Conservation (phyloP, 2,329 filamentous ascomycete genomes). For the Cladobotryum protrusum region DNA sequence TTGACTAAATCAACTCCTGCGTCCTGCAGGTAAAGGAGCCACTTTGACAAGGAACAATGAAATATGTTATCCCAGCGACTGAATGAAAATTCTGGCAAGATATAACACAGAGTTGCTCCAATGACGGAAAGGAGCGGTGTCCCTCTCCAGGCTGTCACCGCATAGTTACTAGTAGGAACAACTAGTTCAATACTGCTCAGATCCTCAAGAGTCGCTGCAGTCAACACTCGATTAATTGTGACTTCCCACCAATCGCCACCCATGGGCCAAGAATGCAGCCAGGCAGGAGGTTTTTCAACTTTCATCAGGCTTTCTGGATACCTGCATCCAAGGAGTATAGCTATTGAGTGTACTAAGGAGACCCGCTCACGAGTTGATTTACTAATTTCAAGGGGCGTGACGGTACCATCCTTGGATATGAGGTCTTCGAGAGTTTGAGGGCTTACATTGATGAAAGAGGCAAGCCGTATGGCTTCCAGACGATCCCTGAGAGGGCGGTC, state of each 20-base stretch:
- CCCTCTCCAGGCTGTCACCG: conserved; percentile 18
- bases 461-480: conserved; percentile 19
- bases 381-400: conserved; percentile 5
- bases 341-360: conserved; percentile 21
- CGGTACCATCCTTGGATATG: neutral
- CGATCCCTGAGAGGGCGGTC: conserved; percentile 9
- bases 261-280: neutral
- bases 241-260: conserved; percentile 7
- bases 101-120: conserved; percentile 21
- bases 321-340: conserved; percentile 16
- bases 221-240: neutral
- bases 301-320: conserved; percentile 14
- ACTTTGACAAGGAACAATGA: conserved; percentile 14
- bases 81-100: conserved; percentile 8
- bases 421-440: neutral
- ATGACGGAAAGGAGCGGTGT: conserved; percentile 20
- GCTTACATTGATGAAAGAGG: conserved; percentile 9
- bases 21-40: conserved; percentile 11
- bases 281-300: neutral
- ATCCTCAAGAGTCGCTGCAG: conserved; percentile 1
- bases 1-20: conserved; percentile 17
- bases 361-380: conserved; percentile 13
- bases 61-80: conserved; percentile 17
- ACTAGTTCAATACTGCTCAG: conserved; percentile 16
- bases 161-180: conserved; percentile 15